Evolutionary conservation across 208 protist species (phyloP).

Genomic region (Blastocrithidia nonstop): DNA sequence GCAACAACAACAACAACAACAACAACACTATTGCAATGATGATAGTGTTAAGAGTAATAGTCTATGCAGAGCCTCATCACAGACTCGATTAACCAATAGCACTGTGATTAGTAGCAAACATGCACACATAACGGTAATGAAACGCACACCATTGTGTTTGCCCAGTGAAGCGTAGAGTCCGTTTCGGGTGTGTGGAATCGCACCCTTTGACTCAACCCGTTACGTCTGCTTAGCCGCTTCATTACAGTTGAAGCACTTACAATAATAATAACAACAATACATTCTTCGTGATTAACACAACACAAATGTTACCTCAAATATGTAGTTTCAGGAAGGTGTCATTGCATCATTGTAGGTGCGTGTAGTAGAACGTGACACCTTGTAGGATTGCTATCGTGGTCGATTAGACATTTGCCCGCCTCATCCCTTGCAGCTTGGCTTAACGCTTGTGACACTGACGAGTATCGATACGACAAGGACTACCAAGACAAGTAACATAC

Average conservation of each 20-base stretch:
- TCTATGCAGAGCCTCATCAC: no score
- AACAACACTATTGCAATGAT: no score
- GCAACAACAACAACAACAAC: background rate
- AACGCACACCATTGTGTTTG: constrained; percentile 7
- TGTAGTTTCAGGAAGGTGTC: no score
- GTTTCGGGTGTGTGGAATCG: constrained; percentile 47
- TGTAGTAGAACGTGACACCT: constrained; percentile 31
- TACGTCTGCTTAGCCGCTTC: constrained; percentile 37
- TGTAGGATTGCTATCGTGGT: constrained; percentile 33
- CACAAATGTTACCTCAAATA: no score
- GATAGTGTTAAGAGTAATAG: no score
- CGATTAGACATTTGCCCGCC: no score
- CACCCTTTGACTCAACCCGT: constrained; percentile 28
- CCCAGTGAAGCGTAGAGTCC: constrained; percentile 12
- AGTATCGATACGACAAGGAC: no score
- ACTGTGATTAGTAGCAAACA: background rate
- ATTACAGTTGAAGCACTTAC: constrained; percentile 18
- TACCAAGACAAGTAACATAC: no score
- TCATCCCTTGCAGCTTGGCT: no score
- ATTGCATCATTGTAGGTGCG: constrained; percentile 68
- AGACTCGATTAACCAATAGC: no score
- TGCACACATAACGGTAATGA: constrained; percentile 1
- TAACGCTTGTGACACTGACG: no score
- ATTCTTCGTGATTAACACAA: no score
- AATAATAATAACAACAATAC: constrained; percentile 16